Conservation (phyloP, 2,329 filamentous ascomycete species). For the Xylariomycetidae sp. region DNA sequence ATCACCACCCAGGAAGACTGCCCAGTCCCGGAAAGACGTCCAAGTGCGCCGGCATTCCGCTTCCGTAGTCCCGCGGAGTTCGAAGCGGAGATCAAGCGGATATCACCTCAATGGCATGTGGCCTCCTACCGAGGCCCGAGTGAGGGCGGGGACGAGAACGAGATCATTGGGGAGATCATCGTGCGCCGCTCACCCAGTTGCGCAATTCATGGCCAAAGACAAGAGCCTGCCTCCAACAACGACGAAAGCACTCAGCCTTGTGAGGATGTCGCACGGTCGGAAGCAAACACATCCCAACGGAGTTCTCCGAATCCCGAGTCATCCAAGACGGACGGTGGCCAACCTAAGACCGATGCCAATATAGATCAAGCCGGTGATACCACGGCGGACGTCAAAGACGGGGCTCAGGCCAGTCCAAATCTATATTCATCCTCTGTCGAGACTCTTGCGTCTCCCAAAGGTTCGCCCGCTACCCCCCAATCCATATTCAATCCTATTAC, state of each 20-base stretch:
- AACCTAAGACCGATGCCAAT: background rate
- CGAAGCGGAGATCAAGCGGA: conserved; percentile 1
- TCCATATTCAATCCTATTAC: background rate
- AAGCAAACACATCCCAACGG: background rate
- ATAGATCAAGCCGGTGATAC: background rate
- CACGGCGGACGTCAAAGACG: background rate
- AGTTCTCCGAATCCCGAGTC: background rate
- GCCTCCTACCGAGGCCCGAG: background rate
- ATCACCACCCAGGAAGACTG: background rate
- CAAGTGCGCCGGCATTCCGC: conserved; percentile 1
- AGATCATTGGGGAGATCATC: conserved; percentile 3
- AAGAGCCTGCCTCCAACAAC: background rate
- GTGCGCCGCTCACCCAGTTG: conserved; percentile 4
- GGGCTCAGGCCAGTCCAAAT: background rate
- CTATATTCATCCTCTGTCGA: background rate
- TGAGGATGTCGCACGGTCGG: background rate
- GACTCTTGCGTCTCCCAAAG: background rate
- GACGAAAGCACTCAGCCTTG: background rate
- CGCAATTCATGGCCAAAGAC: conserved; percentile 1
- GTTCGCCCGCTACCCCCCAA: background rate
- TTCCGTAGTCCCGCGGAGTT: conserved; percentile 1
- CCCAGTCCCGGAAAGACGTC: conserved; percentile 1
- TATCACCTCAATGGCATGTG: conserved; percentile 1
- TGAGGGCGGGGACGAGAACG: conserved; percentile 4
- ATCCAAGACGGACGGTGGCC: background rate